A percentile compares a stretch with the other conserved stretches of the same genome.
Evolutionary conservation across 331 rosid genomes (phyloP).

Genomic region (Prunus yedoensis): DNA sequence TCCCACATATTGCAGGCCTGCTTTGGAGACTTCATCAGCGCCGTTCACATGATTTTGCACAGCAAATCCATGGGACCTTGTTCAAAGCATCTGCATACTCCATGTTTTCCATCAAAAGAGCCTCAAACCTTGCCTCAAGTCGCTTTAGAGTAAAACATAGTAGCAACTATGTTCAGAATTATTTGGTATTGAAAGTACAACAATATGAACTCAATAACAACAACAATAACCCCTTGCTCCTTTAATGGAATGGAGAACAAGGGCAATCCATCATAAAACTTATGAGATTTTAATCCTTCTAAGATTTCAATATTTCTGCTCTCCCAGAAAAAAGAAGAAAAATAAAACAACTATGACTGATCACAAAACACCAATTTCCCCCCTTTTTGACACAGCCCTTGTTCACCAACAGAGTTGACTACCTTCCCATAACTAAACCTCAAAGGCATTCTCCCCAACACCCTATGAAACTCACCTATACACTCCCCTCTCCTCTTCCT

Average conservation of each 20-base stretch:
- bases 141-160: not conserved
- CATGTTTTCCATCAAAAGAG: not conserved
- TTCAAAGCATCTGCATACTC: not conserved
- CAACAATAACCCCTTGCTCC: too few relatives aligned
- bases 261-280: not conserved
- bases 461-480: slow-evolving; percentile 64
- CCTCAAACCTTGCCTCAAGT: not conserved
- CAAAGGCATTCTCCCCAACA: slow-evolving; percentile 63
- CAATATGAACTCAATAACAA: too few relatives aligned
- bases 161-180: not conserved
- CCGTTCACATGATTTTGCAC: too few relatives aligned
- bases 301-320: not conserved
- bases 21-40: too few relatives aligned
- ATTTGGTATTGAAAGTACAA: not conserved
- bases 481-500: slow-evolving; percentile 80
- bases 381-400: slow-evolving; percentile 61
- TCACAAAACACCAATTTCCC: slow-evolving; percentile 72
- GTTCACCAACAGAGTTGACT: slow-evolving; percentile 69
- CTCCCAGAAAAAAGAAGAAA: not conserved
- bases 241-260: not conserved
- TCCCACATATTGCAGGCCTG: too few relatives aligned
- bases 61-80: too few relatives aligned
- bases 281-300: too few relatives aligned
- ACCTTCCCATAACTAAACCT: slow-evolving; percentile 69
- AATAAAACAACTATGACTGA: slow-evolving; percentile 18